Conservation (phyloP, 805 yeast genomes). For the Candida glaebosa region DNA sequence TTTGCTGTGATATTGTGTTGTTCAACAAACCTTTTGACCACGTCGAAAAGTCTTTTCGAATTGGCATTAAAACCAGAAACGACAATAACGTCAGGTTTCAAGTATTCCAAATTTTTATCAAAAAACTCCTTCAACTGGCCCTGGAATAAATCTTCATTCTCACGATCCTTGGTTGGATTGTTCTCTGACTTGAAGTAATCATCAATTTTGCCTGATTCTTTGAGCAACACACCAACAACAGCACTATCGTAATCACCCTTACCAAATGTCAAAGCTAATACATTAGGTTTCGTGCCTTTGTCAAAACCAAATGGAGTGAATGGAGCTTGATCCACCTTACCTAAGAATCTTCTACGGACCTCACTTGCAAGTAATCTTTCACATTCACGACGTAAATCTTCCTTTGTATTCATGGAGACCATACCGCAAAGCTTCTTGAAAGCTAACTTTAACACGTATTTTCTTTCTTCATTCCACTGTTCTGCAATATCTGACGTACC, state of each 20-base stretch:
- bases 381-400: conserved; percentile 72
- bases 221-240: conserved; percentile 73
- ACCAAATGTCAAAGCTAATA: conserved; percentile 79
- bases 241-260: conserved; percentile 85
- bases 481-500: conserved; percentile 71
- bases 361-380: conserved; percentile 65
- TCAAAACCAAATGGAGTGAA: conserved; percentile 75
- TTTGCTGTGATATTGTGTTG: conserved; percentile 51
- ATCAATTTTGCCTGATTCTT: conserved; percentile 74
- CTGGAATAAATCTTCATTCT: conserved; percentile 42
- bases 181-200: conserved; percentile 77
- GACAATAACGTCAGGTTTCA: conserved; percentile 82
- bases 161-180: conserved; percentile 52
- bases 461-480: conserved; percentile 80
- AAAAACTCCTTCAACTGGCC: conserved; percentile 68
- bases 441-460: conserved; percentile 61
- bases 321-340: conserved; percentile 89
- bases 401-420: conserved; percentile 75
- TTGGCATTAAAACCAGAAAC: conserved; percentile 83
- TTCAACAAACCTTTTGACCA: conserved; percentile 53
- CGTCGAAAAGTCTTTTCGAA: conserved; percentile 58
- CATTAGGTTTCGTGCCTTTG: conserved; percentile 81
- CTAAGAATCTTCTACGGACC: conserved; percentile 65
- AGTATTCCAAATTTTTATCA: conserved; percentile 50
- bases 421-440: conserved; percentile 63